Percentiles rank a stretch among this genome's conserved stretches.
Conservation (phyloP, 441 rosid species). For the Mallotus repandus region DNA sequence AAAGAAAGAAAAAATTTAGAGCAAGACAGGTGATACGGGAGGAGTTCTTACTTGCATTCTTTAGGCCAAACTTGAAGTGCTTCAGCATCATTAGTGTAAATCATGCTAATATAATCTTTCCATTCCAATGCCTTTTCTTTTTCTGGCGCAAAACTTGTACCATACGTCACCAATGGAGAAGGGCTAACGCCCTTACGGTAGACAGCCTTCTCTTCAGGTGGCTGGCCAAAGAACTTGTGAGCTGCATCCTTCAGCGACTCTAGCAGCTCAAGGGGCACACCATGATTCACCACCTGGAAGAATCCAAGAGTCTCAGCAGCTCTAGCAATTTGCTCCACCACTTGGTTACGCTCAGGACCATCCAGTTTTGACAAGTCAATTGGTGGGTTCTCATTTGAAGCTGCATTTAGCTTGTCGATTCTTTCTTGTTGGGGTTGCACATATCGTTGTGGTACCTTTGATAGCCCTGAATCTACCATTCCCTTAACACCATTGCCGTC, state of each 20-base stretch:
- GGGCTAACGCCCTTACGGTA: conserved; percentile 41
- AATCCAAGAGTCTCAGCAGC: conserved; percentile 39
- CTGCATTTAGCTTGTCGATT: no score
- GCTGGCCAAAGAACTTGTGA: conserved; percentile 40
- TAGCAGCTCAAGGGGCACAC: conserved; percentile 42
- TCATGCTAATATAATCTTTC: conserved; percentile 59
- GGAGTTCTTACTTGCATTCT: conserved; percentile 40
- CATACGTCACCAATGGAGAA: conserved; percentile 52
- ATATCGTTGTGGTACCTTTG: no score
- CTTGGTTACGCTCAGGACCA: conserved; percentile 4
- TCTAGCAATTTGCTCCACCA: conserved; percentile 34
- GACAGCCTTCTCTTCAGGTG: conserved; percentile 39
- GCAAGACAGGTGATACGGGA: no score
- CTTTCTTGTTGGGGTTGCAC: no score
- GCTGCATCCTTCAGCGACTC: conserved; percentile 45
- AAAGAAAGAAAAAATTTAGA: no score
- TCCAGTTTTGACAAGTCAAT: no score
- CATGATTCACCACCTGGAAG: conserved; percentile 33
- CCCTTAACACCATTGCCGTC: no score
- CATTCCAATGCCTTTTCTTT: conserved; percentile 61
- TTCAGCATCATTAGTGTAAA: conserved; percentile 49
- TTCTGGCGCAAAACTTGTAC: conserved; percentile 56
- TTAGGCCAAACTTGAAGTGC: conserved; percentile 58
- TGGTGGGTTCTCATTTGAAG: no score
- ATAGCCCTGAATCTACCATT: no score